These are phyloP conservation scores for Thalassiosira profunda DNA, from an alignment of 108 stramenopile species.

Conservation along the genomic window DNA sequence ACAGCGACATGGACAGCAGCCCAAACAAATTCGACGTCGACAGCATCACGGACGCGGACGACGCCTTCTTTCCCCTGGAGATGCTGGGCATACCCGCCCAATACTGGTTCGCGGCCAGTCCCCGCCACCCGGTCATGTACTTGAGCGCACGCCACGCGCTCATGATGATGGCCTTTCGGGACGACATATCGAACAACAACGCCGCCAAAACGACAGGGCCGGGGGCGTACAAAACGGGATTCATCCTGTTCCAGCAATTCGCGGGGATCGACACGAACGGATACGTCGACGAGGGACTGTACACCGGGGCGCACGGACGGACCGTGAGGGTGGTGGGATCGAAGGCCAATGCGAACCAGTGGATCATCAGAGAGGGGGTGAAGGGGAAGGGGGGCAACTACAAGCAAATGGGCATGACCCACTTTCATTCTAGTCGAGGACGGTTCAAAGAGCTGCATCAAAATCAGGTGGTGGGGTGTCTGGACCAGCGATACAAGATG, in stretches of 20 bases:
- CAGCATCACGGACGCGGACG: slow-evolving; percentile 45
- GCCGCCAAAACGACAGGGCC: slow-evolving; percentile 30
- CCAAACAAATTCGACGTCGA: slow-evolving; percentile 38
- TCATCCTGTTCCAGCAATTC: slow-evolving; percentile 12
- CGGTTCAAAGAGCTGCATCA: slow-evolving; percentile 4
- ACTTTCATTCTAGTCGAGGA: slow-evolving; percentile 15
- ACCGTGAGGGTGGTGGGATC: slow-evolving; percentile 26
- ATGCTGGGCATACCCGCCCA: slow-evolving; percentile 47
- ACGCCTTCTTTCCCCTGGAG: slow-evolving; percentile 69
- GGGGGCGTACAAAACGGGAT: slow-evolving; percentile 22
- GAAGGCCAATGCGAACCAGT: slow-evolving; percentile 19
- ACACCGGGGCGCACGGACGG: slow-evolving; percentile 9
- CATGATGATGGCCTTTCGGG: slow-evolving; percentile 11
- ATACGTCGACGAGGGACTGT: slow-evolving; percentile 19
- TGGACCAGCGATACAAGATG: slow-evolving; percentile 15
- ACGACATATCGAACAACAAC: slow-evolving; percentile 17
- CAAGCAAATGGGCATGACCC: slow-evolving; percentile 23
- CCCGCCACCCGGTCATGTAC: slow-evolving; percentile 68
- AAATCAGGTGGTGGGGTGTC: slow-evolving; percentile 1
- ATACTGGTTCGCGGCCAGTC: slow-evolving; percentile 71
- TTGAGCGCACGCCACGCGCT: slow-evolving; percentile 24
- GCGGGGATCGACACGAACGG: not conserved
- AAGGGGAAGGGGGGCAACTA: slow-evolving; percentile 4
- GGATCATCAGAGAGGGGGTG: slow-evolving; percentile 10
- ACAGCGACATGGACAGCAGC: slow-evolving; percentile 63